Evolutionary conservation across 116 monocot species (phyloP), one percentile per base, ranked within the genome.

Genomic region (Papilionanthe hybrid): DNA sequence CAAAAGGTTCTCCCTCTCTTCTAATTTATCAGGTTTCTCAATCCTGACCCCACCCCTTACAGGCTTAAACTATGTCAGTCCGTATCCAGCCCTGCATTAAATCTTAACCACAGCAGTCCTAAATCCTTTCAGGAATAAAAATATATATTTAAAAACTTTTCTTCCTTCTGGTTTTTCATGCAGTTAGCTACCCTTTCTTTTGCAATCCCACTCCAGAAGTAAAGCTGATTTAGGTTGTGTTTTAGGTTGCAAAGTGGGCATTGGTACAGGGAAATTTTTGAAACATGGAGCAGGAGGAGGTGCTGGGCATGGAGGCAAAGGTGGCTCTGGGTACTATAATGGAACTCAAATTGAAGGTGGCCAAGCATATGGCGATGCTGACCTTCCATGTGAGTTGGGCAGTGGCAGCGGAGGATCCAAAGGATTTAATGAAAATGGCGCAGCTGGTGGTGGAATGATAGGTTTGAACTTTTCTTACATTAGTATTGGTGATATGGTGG

Each of bases 361-460:
- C 74, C 77, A 44, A 81, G 55, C 69, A 75, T 97, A 97, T 86
- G 96, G 96, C 48, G 83, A 94, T 84, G 87, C 91, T 73, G 86
- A 94, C 85, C 88, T 97, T 78, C 96, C 96, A 79, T 97, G 96
- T 85, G 94, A 94, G 67, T 81, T 97, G 71, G 96, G 96, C 60
- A 97, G 94, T 89, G 96, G 96, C 55, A 91, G 91, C 81, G 89
- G 86, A 77, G 87, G 86, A 15, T 71, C 88, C 17, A 86, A 81
- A 77, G 90, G 84, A 44, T 86, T 84, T 56, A 48, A 68, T 72
- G 86, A 83, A 81, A 87, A 84, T 77, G 49, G 43, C 15, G 85
- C 84, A 86, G 89, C 94, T 81, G 96, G 96, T 79, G 96, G 96
- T 9, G 96, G 96, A 68, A 84, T 97, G 83, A 92, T 97, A 83